phyloP scores from a whole-genome alignment of 345 rosid species.

The Eutrema yunnanense region DNA sequence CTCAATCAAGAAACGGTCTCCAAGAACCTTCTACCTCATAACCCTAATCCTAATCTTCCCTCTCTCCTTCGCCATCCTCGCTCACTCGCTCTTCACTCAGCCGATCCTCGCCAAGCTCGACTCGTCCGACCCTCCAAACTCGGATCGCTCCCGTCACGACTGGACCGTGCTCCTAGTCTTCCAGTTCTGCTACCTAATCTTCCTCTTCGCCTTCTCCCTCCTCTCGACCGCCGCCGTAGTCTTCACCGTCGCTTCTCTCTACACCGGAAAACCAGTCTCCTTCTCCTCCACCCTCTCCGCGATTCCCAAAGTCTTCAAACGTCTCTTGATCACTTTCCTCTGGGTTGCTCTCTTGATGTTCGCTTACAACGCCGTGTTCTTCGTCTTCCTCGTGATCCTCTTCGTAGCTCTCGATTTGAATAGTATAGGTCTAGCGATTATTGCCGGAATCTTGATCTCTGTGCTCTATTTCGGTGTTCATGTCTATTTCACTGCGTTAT shows the following conservation, averaged over 20 bases:
- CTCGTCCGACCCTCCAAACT: constrained; percentile 25
- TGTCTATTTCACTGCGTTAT: constrained; percentile 86
- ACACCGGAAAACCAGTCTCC: constrained; percentile 77
- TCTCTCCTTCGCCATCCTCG: constrained; percentile 78
- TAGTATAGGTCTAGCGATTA: constrained; percentile 35
- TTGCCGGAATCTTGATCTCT: constrained; percentile 40
- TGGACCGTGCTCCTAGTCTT: constrained; percentile 67
- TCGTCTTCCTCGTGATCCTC: constrained; percentile 45
- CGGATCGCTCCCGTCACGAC: constrained; percentile 54
- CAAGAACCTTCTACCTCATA: constrained; percentile 60
- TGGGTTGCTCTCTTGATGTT: constrained; percentile 78
- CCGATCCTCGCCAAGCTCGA: constrained; percentile 47
- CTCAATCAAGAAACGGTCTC: constrained; percentile 61
- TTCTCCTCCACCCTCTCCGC: constrained; percentile 76
- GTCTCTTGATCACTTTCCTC: constrained; percentile 72
- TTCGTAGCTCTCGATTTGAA: constrained; percentile 52
- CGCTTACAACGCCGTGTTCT: constrained; percentile 54
- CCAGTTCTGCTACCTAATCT: constrained; percentile 77
- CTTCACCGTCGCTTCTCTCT: constrained; percentile 93
- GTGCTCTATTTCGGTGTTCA: constrained; percentile 67
- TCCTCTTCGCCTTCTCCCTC: constrained; percentile 94
- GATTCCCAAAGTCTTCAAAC: constrained; percentile 76
- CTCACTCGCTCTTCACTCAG: constrained; percentile 84
- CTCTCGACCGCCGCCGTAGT: constrained; percentile 97
- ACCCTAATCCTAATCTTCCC: constrained; percentile 70